These are phyloP conservation scores for Erodium maritimum DNA, from an alignment of 345 rosid genomes.

Conservation along the genomic window DNA sequence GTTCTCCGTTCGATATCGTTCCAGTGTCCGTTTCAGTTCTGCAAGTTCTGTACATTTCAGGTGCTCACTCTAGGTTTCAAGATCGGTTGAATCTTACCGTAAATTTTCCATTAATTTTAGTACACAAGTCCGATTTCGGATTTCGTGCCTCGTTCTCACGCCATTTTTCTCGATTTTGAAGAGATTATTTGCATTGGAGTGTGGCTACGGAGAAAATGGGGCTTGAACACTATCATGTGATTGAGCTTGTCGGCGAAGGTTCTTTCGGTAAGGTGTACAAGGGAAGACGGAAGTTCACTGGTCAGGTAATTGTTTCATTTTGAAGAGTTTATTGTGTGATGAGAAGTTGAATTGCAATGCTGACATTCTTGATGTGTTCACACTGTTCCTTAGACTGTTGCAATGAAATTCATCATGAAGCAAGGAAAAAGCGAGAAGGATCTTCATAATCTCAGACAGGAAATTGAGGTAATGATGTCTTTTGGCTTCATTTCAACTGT, in stretches of 20 bases:
- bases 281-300: conserved; percentile 76
- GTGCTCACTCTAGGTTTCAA: not conserved
- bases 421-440: conserved; percentile 93
- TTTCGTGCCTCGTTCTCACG: not conserved
- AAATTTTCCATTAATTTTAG: not conserved
- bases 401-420: conserved; percentile 93
- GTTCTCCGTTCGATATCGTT: not conserved
- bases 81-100: not conserved
- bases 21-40: not conserved
- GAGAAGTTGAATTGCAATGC: not conserved
- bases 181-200: not conserved
- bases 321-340: not conserved
- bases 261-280: conserved; percentile 91
- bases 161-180: not conserved
- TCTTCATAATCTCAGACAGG: conserved; percentile 78
- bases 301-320: conserved; percentile 43
- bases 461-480: conserved; percentile 57
- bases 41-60: not conserved
- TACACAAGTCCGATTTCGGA: not conserved
- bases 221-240: conserved; percentile 79
- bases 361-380: not conserved
- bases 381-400: conserved; percentile 55
- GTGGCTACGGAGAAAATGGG: conserved; percentile 33
- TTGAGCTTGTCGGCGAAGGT: conserved; percentile 96
- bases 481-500: not conserved